phyloP scores from a whole-genome alignment of 768 basidiomycete species.

The Cystofilobasidium macerans region DNA sequence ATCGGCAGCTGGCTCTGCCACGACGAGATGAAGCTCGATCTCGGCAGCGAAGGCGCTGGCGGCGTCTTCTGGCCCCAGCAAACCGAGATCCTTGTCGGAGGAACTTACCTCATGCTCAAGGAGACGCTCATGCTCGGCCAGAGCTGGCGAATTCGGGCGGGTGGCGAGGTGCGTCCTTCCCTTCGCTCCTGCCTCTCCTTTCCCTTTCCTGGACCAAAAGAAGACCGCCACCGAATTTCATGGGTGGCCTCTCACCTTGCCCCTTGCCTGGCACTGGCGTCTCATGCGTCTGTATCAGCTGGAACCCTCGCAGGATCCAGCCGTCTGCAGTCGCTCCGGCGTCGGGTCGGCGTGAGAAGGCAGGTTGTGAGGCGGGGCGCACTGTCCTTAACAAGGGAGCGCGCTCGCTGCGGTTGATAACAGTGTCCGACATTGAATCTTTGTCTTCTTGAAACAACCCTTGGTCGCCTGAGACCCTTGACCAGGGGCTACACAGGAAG shows the following conservation, averaged over 20 bases:
- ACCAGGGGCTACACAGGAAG: conserved; percentile 78
- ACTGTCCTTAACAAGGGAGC: conserved; percentile 13
- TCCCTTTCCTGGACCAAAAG: conserved; percentile 44
- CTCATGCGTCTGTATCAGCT: conserved; percentile 30
- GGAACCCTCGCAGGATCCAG: conserved; percentile 57
- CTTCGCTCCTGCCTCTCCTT: conserved; percentile 17
- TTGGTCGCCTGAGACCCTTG: conserved; percentile 60
- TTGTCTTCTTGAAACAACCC: conserved; percentile 53
- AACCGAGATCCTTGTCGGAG: conserved; percentile 71
- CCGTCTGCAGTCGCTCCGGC: conserved; percentile 16
- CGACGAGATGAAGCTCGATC: conserved; percentile 69
- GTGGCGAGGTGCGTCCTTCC: conserved; percentile 49
- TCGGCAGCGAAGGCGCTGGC: conserved; percentile 47
- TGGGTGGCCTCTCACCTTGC: conserved; percentile 49
- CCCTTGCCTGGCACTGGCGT: conserved; percentile 27
- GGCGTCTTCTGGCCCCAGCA: conserved; percentile 61
- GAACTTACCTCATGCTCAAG: conserved; percentile 75
- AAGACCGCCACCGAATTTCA: conserved; percentile 76
- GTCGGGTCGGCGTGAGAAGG: conserved; percentile 12
- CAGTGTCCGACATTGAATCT: conserved; percentile 69
- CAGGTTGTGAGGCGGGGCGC: conserved; percentile 1
- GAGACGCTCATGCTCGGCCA: conserved; percentile 47
- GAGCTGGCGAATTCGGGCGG: conserved; percentile 32
- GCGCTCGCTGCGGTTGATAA: conserved; percentile 75
- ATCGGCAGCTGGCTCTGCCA: conserved; percentile 99